A percentile compares a stretch with the other conserved stretches of the same genome.
These are phyloP conservation scores for Acanthamoeba royreba DNA, from an alignment of 208 protist genomes.

Conservation along the genomic window DNA sequence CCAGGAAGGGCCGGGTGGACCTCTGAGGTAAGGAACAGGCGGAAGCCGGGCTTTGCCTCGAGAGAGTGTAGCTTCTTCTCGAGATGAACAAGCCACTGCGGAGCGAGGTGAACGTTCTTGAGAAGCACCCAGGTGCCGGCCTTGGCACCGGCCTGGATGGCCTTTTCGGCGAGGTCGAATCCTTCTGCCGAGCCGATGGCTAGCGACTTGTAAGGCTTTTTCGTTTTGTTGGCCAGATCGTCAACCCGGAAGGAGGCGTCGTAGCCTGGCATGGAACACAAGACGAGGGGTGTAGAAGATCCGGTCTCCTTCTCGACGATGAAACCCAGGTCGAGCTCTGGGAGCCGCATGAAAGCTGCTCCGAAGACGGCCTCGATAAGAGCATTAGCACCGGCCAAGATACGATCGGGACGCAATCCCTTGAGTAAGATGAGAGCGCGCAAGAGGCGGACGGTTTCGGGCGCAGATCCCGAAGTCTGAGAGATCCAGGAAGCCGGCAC, in stretches of 20 bases:
- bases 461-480: neutral
- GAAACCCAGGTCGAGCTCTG: conserved; percentile 58
- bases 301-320: conserved; percentile 70
- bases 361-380: conserved; percentile 78
- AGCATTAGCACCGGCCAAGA: conserved; percentile 45
- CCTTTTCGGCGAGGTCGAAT: conserved; percentile 88
- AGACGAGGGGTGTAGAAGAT: conserved; percentile 67
- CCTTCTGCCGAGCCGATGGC: conserved; percentile 95
- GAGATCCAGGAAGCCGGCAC: conserved; percentile 42
- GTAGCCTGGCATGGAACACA: conserved; percentile 87
- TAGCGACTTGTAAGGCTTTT: conserved; percentile 80
- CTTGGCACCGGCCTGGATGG: conserved; percentile 84
- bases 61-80: conserved; percentile 94
- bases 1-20: conserved; percentile 77
- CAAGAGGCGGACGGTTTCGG: conserved; percentile 35
- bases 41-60: conserved; percentile 83
- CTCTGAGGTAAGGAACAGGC: conserved; percentile 96
- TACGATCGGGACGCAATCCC: conserved; percentile 75
- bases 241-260: conserved; percentile 91
- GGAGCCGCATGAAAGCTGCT: conserved; percentile 63
- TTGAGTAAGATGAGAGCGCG: conserved; percentile 76
- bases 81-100: conserved; percentile 89
- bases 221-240: conserved; percentile 79
- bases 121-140: conserved; percentile 94
- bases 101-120: conserved; percentile 97